Conservation (phyloP, 2,329 filamentous ascomycete genomes). For the Trichoderma afroharzianum region DNA sequence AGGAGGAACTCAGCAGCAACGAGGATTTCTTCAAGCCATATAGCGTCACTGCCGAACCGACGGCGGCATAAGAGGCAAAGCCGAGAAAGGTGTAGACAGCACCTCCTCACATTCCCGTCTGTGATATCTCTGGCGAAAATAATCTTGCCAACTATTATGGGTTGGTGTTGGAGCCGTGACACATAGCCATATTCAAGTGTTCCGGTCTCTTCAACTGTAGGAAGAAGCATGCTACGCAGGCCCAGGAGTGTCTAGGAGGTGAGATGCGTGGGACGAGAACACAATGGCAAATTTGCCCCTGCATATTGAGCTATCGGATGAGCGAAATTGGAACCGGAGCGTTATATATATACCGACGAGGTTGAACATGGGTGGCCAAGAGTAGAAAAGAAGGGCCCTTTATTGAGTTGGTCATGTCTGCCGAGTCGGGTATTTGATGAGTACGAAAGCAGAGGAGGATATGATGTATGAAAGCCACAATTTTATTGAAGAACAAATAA, state of each 20-base stretch:
- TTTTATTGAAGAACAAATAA: background rate
- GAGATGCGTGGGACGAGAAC: background rate
- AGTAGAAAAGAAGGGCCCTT: background rate
- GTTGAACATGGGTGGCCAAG: background rate
- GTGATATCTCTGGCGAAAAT: background rate
- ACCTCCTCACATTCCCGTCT: background rate
- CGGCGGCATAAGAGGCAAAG: slow-evolving; percentile 31
- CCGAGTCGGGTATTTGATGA: background rate
- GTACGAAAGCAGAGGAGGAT: background rate
- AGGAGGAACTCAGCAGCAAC: slow-evolving; percentile 85
- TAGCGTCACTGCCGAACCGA: slow-evolving; percentile 48
- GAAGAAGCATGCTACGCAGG: background rate
- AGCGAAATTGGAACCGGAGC: background rate
- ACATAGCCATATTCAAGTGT: background rate
- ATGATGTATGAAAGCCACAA: background rate
- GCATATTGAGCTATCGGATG: background rate
- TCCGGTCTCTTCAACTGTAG: background rate
- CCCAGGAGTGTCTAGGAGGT: background rate
- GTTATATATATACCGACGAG: background rate
- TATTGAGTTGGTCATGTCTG: background rate
- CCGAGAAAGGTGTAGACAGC: background rate
- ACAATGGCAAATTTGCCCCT: background rate
- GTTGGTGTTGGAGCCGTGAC: background rate
- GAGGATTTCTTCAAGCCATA: slow-evolving; percentile 78
- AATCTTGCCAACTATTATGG: background rate